A percentile compares a stretch with the other conserved stretches of the same genome.
These are phyloP conservation scores for Microdochium nivale DNA, from an alignment of 2,329 filamentous ascomycete species.

Conservation along the genomic window DNA sequence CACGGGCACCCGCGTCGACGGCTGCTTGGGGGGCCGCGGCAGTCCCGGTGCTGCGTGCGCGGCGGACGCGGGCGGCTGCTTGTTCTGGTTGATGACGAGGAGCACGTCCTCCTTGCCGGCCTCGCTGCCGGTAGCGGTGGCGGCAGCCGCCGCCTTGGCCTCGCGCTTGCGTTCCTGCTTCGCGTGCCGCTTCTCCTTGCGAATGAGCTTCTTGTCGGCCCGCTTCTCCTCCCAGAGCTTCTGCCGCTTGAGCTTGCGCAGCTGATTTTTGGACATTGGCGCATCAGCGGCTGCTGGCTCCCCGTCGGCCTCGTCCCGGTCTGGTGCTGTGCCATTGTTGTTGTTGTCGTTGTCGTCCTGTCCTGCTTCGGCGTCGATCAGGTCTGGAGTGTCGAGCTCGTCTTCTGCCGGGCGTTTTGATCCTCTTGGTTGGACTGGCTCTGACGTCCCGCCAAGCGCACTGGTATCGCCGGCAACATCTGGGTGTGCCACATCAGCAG, in stretches of 20 bases:
- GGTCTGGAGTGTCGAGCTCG: constrained; percentile 56
- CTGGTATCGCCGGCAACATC: not conserved
- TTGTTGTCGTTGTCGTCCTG: too few relatives aligned
- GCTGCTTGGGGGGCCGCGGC: too few relatives aligned
- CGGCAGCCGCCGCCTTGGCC: constrained; percentile 39
- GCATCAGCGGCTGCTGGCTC: constrained; percentile 24
- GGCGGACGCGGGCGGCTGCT: too few relatives aligned
- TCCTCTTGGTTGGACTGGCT: constrained; percentile 1
- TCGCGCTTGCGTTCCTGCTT: constrained; percentile 38
- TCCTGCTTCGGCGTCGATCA: too few relatives aligned
- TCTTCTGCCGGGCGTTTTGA: constrained; percentile 29
- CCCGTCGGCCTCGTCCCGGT: constrained; percentile 64
- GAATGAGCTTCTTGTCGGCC: constrained; percentile 43
- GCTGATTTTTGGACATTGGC: constrained; percentile 73
- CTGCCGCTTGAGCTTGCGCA: constrained; percentile 67
- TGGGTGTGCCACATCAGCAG: not conserved
- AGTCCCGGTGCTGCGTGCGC: too few relatives aligned
- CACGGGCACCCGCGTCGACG: constrained; percentile 57
- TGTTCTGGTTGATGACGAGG: constrained; percentile 14
- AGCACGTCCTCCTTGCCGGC: constrained; percentile 32
- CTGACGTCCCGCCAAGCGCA: not conserved
- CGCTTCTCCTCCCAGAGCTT: constrained; percentile 70
- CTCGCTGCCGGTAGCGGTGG: constrained; percentile 29
- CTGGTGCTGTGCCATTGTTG: constrained; percentile 39
- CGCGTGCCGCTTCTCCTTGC: constrained; percentile 45